Evolutionary conservation across 2,329 filamentous ascomycete genomes (phyloP).

Genomic region (Falciphora oryzae): DNA sequence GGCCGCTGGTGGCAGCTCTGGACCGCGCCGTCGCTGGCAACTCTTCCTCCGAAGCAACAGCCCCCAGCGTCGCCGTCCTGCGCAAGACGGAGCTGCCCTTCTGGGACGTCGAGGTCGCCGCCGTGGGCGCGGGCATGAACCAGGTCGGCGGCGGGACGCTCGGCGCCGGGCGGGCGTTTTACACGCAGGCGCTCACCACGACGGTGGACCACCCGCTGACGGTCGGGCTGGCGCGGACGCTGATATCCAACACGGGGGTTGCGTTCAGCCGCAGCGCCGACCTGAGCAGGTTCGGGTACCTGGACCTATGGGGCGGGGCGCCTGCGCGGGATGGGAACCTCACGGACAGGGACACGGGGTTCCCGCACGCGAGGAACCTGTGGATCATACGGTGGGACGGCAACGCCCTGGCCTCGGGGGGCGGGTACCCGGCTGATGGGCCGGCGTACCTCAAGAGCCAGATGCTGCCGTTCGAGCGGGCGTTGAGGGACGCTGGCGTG

Average conservation of each 20-base stretch:
- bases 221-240: not conserved
- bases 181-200: slow-evolving; percentile 4
- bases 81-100: slow-evolving; percentile 4
- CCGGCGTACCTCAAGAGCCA: not conserved
- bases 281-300: not conserved
- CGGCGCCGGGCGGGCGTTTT: not conserved
- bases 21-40: not conserved
- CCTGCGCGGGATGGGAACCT: not conserved
- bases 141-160: not conserved
- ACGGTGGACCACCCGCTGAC: slow-evolving; percentile 5
- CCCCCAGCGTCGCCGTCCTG: not conserved
- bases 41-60: not conserved
- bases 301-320: slow-evolving; percentile 4
- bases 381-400: slow-evolving; percentile 1
- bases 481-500: not conserved
- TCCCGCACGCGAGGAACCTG: slow-evolving; percentile 1
- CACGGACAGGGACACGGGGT: not conserved
- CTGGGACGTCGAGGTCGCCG: not conserved
- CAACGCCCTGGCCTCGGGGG: not conserved
- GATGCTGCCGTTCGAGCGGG: slow-evolving; percentile 1
- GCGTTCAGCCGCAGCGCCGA: not conserved
- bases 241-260: not conserved
- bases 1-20: not conserved
- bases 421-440: not conserved
- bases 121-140: not conserved